Evolutionary conservation across 805 yeast species (phyloP), one percentile per base, ranked within the genome.

Genomic region (Wickerhamomyces alni): DNA sequence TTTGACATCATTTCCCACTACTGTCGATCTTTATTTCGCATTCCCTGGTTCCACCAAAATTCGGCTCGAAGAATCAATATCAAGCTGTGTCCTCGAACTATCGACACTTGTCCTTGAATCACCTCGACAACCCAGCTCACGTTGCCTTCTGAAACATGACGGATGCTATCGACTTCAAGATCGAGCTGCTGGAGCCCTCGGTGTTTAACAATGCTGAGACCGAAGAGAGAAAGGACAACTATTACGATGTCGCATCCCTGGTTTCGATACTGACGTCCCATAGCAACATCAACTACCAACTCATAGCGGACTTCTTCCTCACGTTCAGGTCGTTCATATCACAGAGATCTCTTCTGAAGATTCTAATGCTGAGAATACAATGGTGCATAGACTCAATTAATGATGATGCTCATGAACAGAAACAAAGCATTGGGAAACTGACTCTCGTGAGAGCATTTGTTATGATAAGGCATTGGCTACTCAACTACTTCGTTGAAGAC

Each of bases 401-500:
- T 8, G 54, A 57, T 25, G 22, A 29, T 2, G 33, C 52, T 15
- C 58, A 57, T 34, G 57, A 52, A 16, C 50, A 54, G n/a, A 54
- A 53, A 30, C 52, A 55, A 10, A 70, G 69, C 43, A 54, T 72
- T 3, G 95, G 94, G 2, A 74, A 80, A 43, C 66, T 83, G 33
- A 80, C 82, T 2, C 66, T 86, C 11, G 72, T 89, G 28, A 70
- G 98, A 51, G 82, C 95, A 0, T 91, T 89, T 65, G 96, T 87
- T 21, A 80, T 84, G 22, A 51, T 93, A 32, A 75, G 97, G 53
- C 95, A 87, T 63, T 91, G 98, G 95, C 59, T 91, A 16, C 62
- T 86, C 43, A 91, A 89, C 59, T 89, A 86, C 58, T 93, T 87
- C 52, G 71, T 78, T 31, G 91, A 86, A 55, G 98, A 93, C 59